Conservation (phyloP, 257 asterid species). For the Solanum pennellii region DNA sequence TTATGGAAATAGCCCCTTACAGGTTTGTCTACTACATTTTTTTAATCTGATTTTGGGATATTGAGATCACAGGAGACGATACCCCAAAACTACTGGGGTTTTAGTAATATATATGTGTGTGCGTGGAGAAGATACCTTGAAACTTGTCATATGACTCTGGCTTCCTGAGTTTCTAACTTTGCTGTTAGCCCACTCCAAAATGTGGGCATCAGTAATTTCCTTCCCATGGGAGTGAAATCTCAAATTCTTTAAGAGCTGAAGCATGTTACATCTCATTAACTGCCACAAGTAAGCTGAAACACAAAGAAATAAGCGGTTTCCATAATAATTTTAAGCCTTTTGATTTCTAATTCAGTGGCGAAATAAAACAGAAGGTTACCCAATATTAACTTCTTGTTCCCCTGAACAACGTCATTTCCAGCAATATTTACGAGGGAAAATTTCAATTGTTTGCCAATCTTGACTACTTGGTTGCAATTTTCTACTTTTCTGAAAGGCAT, state of each 20-base stretch:
- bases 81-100: conserved; percentile 2
- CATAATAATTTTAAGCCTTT: neutral
- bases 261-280: conserved; percentile 86
- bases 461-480: conserved; percentile 94
- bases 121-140: conserved; percentile 41
- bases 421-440: conserved; percentile 89
- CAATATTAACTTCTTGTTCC: conserved; percentile 80
- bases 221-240: conserved; percentile 83
- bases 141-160: conserved; percentile 57
- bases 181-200: conserved; percentile 85
- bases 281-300: conserved; percentile 92
- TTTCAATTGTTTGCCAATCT: conserved; percentile 81
- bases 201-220: conserved; percentile 75
- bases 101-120: neutral
- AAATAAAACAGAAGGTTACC: conserved; percentile 27
- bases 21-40: neutral
- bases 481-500: conserved; percentile 96
- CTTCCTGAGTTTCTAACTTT: conserved; percentile 67
- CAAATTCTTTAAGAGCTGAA: conserved; percentile 73
- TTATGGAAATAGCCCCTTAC: neutral
- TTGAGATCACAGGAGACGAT: neutral
- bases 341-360: neutral
- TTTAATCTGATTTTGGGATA: neutral
- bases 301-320: neutral
- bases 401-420: conserved; percentile 93